phyloP scores from a whole-genome alignment of 2,329 filamentous ascomycete genomes.

The Macrophomina tecta region DNA sequence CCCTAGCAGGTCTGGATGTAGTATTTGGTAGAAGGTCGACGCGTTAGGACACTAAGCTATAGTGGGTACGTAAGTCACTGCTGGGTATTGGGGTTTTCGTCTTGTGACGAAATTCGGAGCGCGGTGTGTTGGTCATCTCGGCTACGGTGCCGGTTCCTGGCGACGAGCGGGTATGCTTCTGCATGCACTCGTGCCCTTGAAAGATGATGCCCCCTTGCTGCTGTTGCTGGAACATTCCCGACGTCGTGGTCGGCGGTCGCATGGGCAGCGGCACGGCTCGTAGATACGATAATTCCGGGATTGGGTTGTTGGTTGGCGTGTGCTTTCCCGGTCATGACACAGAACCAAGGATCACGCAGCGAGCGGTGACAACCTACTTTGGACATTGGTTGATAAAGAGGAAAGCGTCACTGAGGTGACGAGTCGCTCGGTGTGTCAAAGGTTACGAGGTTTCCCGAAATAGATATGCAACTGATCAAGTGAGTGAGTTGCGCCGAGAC shows the following conservation, averaged over 20 bases:
- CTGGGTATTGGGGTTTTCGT: no score
- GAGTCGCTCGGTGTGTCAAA: not conserved
- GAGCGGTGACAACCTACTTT: not conserved
- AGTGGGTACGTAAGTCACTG: no score
- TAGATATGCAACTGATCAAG: not conserved
- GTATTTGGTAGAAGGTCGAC: no score
- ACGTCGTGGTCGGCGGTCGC: constrained; percentile 9
- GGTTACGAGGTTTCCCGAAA: not conserved
- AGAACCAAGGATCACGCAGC: not conserved
- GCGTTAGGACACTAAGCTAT: no score
- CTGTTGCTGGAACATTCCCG: not conserved
- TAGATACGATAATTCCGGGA: not conserved
- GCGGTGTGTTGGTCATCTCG: not conserved
- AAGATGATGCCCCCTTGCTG: not conserved
- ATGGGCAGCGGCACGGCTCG: constrained; percentile 16
- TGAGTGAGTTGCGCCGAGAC: not conserved
- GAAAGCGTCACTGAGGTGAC: not conserved
- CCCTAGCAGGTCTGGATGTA: no score
- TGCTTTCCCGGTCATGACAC: constrained; percentile 1
- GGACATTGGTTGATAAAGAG: not conserved
- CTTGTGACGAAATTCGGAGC: not conserved
- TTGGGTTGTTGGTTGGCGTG: not conserved
- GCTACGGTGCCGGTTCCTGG: not conserved
- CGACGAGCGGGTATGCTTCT: not conserved
- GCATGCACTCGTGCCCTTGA: not conserved